These are phyloP conservation scores for Blastomyces gilchristii DNA, from an alignment of 2,329 filamentous ascomycete genomes.

Conservation along the genomic window DNA sequence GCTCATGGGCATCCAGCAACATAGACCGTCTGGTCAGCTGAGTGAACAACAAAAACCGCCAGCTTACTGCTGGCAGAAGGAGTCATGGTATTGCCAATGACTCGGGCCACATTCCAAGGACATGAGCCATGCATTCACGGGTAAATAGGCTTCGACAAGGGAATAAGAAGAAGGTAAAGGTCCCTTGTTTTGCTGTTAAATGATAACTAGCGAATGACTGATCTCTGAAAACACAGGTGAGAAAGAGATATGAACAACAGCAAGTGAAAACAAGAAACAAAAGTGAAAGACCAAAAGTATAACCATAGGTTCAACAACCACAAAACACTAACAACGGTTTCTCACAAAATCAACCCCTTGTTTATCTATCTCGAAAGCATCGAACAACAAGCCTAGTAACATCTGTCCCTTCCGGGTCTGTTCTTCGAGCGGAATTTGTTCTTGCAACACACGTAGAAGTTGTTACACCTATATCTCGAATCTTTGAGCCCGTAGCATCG, in stretches of 20 bases:
- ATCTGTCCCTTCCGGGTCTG: background rate
- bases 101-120: background rate
- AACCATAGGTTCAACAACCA: background rate
- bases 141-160: background rate
- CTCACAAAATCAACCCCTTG: background rate
- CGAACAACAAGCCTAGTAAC: background rate
- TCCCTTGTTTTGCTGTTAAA: background rate
- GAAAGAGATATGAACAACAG: background rate
- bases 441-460: background rate
- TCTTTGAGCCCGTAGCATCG: background rate
- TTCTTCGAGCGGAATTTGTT: background rate
- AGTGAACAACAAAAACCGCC: background rate
- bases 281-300: background rate
- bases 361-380: background rate
- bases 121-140: background rate
- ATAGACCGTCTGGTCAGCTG: background rate
- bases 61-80: background rate
- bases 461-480: background rate
- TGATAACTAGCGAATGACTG: background rate
- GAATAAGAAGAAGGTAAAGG: background rate
- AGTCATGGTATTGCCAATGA: background rate
- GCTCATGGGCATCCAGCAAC: background rate
- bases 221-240: background rate
- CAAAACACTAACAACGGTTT: background rate
- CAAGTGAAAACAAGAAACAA: background rate